Base-by-base conservation (phyloP, 345 rosid species). In the Gynandropsis gynandra region DNA sequence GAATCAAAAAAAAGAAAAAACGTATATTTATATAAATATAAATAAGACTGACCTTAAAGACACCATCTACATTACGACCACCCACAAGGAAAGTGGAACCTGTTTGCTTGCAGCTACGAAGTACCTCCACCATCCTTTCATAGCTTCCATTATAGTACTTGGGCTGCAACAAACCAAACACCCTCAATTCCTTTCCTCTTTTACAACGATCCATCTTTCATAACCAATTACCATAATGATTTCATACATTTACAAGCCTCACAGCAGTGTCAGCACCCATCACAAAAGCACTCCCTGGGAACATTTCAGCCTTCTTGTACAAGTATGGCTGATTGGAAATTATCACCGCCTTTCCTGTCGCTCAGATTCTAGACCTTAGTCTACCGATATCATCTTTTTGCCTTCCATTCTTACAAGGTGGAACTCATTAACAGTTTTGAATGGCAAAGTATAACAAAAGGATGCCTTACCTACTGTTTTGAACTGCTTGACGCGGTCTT, bases 291-390 rank as follows among this genome's bases (percentile, higher is more conserved):
- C 98, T 92, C 56, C 95, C 96, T 1, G 95, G 96, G 56, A 92
- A 92, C 54, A 92, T 77, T 47, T 84, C 93, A 34, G 93, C 93
- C 75, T 87, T 92, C 83, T 81, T 92, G 67, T 92, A 84, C 56
- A 87, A 92, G 58, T 66, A 87, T 48, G 96, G 98, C 78, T 92
- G 96, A 68, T 78, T 87, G 64, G 98, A 92, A 69, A 92, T 58
- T 65, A 92, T 92, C 39, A 92, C 69, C 0, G 86, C 66, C 73
- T 76, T 85, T 67, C 96, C 98, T 87, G 87, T 69, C 65, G 82
- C 52, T 42, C 56, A 13, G 60, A 66, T 54, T 41, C 38, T n/a
- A 19, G 32, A 52, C 55, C 44, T n/a, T 52, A 40, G 47, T 58
- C 54, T 57, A 45, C 43, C 9, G 14, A 29, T 50, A 56, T 24